Evolutionary conservation across 192 early-diverging fungal species (phyloP), one percentile per base, ranked within the genome.

Genomic region (Podila verticillata): DNA sequence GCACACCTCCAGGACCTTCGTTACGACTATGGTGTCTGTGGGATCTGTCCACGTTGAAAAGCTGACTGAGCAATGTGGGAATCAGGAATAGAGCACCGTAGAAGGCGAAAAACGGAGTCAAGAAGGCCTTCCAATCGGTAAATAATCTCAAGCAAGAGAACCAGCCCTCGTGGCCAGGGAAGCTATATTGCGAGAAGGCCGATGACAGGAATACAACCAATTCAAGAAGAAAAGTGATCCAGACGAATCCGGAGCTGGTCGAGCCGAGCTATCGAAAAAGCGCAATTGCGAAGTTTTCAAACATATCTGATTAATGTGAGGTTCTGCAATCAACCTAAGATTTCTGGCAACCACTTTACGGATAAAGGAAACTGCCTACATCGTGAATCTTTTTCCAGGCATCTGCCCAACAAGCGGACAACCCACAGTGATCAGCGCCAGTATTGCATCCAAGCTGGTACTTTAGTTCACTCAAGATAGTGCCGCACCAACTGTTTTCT

Each of bases 31-130:
- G 44, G 31, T 24, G 26, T 26, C 31, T 35, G 26, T 22, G 22
- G n/a, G 44, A 30, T 10, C 26, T 13, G 48, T 71, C 61, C 30
- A 63, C 61, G 19, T 71, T 71, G 26, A 71, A 71, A 17, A 71
- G 61, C n/a, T 71, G 69, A 48, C 69, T 71, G 24, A 71, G 59
- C 0, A 71, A 34, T 5, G 69, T 71, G 10, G 69, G 69, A 31
- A 71, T 9, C 8, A 71, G 17, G 26, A 71, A 71, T 19, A 71
- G 36, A 10, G 61, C 39, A 49, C 61, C 48, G 17, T 71, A 71
- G 34, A 63, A 71, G 2, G 69, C 58, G 26, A 71, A 71, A 31
- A 71, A 71, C 1, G 69, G 69, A 8, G 54, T 59, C 6, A 71
- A 32, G 26, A 71, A 71, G 24, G 28, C 32, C 17, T 59, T 35